Conservation (phyloP, 805 yeast genomes). For the Pichia sporocuriosa region DNA sequence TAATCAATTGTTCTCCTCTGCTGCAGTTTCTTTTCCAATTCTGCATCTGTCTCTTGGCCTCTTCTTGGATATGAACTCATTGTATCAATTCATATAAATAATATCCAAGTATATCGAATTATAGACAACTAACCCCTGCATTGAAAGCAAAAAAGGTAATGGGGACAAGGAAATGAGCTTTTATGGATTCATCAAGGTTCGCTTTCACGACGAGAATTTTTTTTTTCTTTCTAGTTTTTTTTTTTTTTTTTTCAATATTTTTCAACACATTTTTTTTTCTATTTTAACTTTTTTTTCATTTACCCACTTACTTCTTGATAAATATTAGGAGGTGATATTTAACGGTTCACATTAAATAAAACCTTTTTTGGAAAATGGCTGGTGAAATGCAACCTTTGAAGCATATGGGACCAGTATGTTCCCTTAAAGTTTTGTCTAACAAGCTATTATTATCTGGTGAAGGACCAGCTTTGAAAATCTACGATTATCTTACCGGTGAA, state of each 20-base stretch:
- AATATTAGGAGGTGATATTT: too few species aligned
- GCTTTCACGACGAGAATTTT: not conserved
- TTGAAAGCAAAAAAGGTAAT: too few species aligned
- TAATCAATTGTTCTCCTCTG: slow-evolving; percentile 72
- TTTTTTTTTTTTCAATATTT: too few species aligned
- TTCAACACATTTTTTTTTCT: too few species aligned
- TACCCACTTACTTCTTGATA: too few species aligned
- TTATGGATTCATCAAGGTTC: too few species aligned
- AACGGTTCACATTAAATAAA: too few species aligned
- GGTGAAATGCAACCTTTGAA: slow-evolving; percentile 11
- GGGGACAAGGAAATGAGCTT: too few species aligned
- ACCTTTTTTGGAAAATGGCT: not conserved
- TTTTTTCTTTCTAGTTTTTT: not conserved
- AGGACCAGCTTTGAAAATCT: slow-evolving; percentile 61
- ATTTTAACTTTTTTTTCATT: too few species aligned
- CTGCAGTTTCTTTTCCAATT: slow-evolving; percentile 4
- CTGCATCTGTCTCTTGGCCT: not conserved
- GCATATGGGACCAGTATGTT: slow-evolving; percentile 68
- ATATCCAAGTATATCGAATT: too few species aligned
- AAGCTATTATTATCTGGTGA: slow-evolving; percentile 50
- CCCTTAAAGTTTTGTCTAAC: slow-evolving; percentile 39
- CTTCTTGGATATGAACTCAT: slow-evolving; percentile 2
- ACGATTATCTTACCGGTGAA: slow-evolving; percentile 33
- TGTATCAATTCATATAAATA: not conserved
- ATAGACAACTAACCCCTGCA: too few species aligned